These are phyloP conservation scores for Eucalyptus virginea DNA, from an alignment of 345 rosid genomes.

Conservation along the genomic window DNA sequence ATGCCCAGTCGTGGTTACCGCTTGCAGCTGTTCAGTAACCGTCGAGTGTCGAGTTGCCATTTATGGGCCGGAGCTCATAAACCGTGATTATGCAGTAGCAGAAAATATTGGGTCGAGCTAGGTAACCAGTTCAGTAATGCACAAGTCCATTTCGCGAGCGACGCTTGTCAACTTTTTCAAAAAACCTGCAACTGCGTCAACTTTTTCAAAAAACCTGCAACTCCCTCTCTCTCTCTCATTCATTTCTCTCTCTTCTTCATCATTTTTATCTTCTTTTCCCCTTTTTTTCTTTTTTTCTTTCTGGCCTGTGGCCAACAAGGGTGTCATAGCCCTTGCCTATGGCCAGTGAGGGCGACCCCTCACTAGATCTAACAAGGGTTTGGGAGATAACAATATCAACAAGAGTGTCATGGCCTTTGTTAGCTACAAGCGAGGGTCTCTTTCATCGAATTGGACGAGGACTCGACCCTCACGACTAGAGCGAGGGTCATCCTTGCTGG, in stretches of 20 bases:
- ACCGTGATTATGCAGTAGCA: not conserved
- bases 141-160: too few species aligned
- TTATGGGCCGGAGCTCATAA: not conserved
- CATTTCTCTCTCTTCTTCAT: too few species aligned
- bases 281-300: too few species aligned
- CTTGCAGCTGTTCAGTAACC: not conserved
- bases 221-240: too few species aligned
- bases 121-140: too few species aligned
- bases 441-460: fast-evolving
- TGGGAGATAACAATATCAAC: fast-evolving
- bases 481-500: fast-evolving
- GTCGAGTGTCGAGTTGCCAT: not conserved
- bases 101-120: too few species aligned
- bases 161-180: fast-evolving
- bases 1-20: not conserved
- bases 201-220: too few species aligned
- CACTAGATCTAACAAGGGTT: fast-evolving
- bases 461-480: fast-evolving
- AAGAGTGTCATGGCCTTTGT: too few species aligned
- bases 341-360: fast-evolving
- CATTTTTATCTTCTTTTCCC: too few species aligned
- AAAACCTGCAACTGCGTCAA: too few species aligned
- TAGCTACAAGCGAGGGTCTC: fast-evolving
- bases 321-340: fast-evolving
- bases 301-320: fast-evolving